Conservation (phyloP, 345 rosid genomes). For the Dimocarpus longan region DNA sequence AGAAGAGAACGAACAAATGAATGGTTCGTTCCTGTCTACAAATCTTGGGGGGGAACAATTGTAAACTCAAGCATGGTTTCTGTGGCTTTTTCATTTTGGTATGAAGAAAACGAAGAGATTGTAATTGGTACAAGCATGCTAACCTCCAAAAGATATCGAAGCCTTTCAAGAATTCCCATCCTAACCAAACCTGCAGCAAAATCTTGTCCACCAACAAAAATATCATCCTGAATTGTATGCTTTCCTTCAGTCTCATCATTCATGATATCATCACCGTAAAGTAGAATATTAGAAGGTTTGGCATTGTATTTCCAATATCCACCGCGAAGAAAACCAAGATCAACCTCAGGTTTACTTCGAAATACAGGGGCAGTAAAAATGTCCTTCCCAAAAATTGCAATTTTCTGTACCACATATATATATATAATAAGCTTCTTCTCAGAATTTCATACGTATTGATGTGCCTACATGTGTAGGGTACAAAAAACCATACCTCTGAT, state of each 20-base stretch:
- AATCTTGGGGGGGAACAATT: background rate
- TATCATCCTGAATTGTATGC: slow-evolving; percentile 82
- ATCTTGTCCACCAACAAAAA: slow-evolving; percentile 86
- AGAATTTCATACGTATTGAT: background rate
- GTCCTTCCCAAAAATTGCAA: slow-evolving; percentile 42
- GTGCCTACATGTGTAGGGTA: background rate
- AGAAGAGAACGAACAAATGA: background rate
- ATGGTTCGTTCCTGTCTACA: background rate
- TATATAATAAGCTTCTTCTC: slow-evolving; percentile 12
- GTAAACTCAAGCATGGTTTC: slow-evolving; percentile 7
- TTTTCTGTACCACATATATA: slow-evolving; percentile 50
- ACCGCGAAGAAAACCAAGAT: slow-evolving; percentile 75
- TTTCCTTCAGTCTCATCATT: slow-evolving; percentile 62
- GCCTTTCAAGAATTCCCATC: slow-evolving; percentile 84
- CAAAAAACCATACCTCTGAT: slow-evolving; percentile 59
- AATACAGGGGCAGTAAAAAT: slow-evolving; percentile 77
- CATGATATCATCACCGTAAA: slow-evolving; percentile 41
- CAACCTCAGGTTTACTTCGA: slow-evolving; percentile 77
- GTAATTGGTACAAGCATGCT: slow-evolving; percentile 18
- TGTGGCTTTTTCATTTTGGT: background rate
- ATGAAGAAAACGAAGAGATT: background rate
- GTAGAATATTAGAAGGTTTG: slow-evolving; percentile 76
- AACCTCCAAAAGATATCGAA: slow-evolving; percentile 78
- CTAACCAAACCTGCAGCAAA: slow-evolving; percentile 88
- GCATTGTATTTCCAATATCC: slow-evolving; percentile 94